phyloP scores from a whole-genome alignment of 2,329 filamentous ascomycete species.

The Penicillium griseofulvum region DNA sequence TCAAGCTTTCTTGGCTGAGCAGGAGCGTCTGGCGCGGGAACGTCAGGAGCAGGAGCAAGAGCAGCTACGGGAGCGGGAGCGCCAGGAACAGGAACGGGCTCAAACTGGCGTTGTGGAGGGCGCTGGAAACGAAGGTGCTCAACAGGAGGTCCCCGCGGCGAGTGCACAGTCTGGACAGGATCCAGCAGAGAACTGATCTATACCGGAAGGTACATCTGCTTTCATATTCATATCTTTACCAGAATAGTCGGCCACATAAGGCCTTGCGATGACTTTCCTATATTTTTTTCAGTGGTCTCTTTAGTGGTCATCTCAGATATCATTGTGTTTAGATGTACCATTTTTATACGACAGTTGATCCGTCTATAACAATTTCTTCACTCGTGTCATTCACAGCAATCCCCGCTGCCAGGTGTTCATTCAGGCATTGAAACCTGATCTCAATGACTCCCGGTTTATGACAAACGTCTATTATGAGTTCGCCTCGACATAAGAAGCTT shows the following conservation, averaged over 20 bases:
- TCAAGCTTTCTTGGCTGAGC: slow-evolving; percentile 27
- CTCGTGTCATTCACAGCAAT: neutral
- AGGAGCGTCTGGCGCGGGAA: neutral
- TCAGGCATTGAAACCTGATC: neutral
- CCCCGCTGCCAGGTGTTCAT: no score
- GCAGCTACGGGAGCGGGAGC: neutral
- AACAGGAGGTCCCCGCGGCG: neutral
- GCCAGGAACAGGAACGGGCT: neutral
- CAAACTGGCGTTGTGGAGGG: neutral
- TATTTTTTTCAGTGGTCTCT: no score
- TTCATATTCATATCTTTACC: neutral
- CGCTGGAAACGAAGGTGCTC: neutral
- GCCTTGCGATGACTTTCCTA: no score
- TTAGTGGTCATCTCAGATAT: no score
- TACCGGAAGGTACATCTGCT: neutral
- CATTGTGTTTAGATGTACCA: no score
- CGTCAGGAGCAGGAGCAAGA: slow-evolving; percentile 9
- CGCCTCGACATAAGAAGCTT: no score
- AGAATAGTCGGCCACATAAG: no score
- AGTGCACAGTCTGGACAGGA: neutral
- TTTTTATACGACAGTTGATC: no score
- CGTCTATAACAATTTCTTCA: neutral
- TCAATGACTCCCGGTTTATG: no score
- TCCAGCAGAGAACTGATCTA: neutral
- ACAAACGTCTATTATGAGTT: no score